Evolutionary conservation across 2,329 filamentous ascomycete genomes (phyloP).

Genomic region (Zarea fungicola): DNA sequence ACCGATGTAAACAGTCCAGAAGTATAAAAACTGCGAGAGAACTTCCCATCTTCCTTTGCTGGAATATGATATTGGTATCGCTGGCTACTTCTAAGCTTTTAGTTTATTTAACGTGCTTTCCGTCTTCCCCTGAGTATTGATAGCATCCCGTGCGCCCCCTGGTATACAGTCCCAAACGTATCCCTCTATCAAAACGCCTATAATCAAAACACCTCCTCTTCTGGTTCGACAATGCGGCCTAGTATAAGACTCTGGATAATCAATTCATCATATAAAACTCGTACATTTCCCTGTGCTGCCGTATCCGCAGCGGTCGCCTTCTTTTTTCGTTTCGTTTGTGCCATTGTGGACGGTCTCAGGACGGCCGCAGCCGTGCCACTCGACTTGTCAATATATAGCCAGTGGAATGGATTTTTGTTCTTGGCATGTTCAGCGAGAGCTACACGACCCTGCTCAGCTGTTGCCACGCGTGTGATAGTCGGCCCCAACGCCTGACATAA

Average conservation of each 20-base stretch:
- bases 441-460: constrained; percentile 58
- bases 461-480: constrained; percentile 59
- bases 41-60: too few relatives aligned
- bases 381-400: constrained; percentile 72
- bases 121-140: background rate
- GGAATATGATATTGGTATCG: too few relatives aligned
- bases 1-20: too few relatives aligned
- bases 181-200: constrained; percentile 1
- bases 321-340: constrained; percentile 36
- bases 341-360: constrained; percentile 27
- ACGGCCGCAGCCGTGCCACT: constrained; percentile 49
- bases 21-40: too few relatives aligned
- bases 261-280: constrained; percentile 75
- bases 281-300: constrained; percentile 39
- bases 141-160: constrained; percentile 1
- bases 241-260: constrained; percentile 90
- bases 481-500: constrained; percentile 75
- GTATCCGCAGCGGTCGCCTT: constrained; percentile 20
- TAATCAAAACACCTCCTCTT: constrained; percentile 31
- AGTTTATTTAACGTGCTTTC: background rate
- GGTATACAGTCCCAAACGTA: background rate
- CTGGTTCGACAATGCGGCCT: constrained; percentile 66
- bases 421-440: constrained; percentile 48
- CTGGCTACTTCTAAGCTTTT: too few relatives aligned
- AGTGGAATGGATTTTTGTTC: constrained; percentile 55